Percentiles rank a stretch among this genome's conserved stretches.
These are phyloP conservation scores for Liriodendron chinense DNA, from an alignment of 164 flowering plant species.

Conservation along the genomic window DNA sequence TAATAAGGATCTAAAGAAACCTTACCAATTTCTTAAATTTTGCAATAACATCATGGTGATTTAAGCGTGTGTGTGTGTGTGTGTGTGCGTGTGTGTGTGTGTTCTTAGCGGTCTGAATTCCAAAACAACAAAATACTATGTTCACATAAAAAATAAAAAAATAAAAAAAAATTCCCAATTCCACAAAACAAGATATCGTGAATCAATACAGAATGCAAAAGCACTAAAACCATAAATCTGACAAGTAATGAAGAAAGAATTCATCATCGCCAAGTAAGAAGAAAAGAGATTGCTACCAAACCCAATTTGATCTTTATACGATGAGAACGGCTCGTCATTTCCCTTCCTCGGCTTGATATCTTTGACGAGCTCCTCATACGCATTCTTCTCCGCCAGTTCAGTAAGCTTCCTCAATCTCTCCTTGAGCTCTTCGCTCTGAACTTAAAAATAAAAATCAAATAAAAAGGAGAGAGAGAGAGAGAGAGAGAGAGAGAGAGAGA, in stretches of 20 bases:
- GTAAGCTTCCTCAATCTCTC: conserved; percentile 65
- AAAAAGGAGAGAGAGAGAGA: background rate
- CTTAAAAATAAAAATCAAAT: conserved; percentile 7
- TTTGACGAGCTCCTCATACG: conserved; percentile 72
- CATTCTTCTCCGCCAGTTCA: conserved; percentile 66
- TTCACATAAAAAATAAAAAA: too few relatives aligned
- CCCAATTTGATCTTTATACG: conserved; percentile 87
- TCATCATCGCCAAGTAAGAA: background rate
- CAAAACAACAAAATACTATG: too few relatives aligned
- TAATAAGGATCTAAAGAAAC: too few relatives aligned
- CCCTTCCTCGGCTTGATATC: conserved; percentile 64
- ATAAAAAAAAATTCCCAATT: too few relatives aligned
- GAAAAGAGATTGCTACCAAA: conserved; percentile 47
- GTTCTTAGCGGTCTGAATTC: too few relatives aligned
- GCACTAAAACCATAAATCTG: background rate
- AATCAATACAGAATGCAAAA: background rate
- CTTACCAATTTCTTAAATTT: too few relatives aligned
- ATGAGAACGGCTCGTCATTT: conserved; percentile 67
- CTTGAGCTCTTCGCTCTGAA: conserved; percentile 77
- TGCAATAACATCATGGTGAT: too few relatives aligned
- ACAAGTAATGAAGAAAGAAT: background rate
- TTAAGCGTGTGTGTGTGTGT: too few relatives aligned
- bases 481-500: background rate
- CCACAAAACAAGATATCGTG: background rate
- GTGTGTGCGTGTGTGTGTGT: too few relatives aligned